Base-by-base conservation (phyloP, 1,284 basidiomycete genomes). In the Inonotus hispidus region DNA sequence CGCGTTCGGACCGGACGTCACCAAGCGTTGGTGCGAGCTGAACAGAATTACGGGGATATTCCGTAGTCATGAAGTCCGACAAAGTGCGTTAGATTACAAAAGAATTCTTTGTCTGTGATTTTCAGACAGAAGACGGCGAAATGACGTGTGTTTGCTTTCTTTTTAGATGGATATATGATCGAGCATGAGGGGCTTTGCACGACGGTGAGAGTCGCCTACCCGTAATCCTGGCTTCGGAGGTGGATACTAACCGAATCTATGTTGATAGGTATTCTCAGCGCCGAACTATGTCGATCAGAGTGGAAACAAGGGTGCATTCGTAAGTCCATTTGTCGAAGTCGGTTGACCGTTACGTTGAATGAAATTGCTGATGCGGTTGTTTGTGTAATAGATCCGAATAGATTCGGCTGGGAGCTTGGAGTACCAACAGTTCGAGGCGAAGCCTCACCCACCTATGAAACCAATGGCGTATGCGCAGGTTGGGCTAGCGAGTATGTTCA, bases 31-130 rank as follows among this genome's bases (percentile, higher is more conserved):
- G 94, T 98, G 95, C 72, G 83, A 88, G 62, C 77, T 89, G 38
- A 98, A 97, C 72, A 83, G 87, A 45, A 81, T 98, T 53, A 90
- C 93, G 32, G 93, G 93, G 3, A 82, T 99, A 56, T 88, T 99
- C 68, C 89, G 97, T 58, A 95, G 92, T 67, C 97, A 99, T 74
- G 97, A 99, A 82, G 96, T 99, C 49, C 87, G 97, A 61, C 93
- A 96, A 80, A 88, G 90, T 88, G 67, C 60, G 80, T 65, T 61
- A 47, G 56, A 19, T 41, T 47, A 60, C 41, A 50, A 47, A 57
- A 11, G 53, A 29, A 32, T 38, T 53, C 37, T 56, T 19, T 52
- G 58, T 56, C 53, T 25, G 37, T 57, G 13, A 19, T 5, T 50
- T 21, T 43, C 53, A 14, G 39, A 43, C 16, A n/a, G 41, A 43